Conservation (phyloP, 129 eudicot genomes). For the Ambrosia artemisiifolia region DNA sequence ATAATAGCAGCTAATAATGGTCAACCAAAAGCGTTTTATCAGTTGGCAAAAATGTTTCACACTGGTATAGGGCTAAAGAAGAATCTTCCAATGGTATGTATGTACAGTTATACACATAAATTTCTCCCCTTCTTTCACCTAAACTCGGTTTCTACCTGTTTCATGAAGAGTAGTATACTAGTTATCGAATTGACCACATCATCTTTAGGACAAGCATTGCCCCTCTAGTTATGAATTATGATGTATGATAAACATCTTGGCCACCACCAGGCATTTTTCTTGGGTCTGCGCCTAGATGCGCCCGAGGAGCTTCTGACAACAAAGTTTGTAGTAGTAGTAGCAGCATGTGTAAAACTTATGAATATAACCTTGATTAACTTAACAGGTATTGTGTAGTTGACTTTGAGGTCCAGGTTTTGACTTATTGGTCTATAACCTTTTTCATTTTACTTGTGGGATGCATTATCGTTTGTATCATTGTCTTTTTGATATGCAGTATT, state of each 20-base stretch:
- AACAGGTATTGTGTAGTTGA: not conserved
- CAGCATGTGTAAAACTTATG: not conserved
- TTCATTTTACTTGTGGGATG: not conserved
- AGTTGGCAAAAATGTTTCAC: constrained; percentile 95
- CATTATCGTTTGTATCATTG: not conserved
- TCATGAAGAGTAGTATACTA: not conserved
- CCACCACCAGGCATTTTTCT: too few species aligned
- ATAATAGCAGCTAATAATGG: constrained; percentile 85
- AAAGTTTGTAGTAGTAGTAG: not conserved
- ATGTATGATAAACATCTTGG: not conserved
- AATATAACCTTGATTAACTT: not conserved
- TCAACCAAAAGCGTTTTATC: constrained; percentile 95
- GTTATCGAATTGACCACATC: not conserved
- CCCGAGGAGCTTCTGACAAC: too few species aligned
- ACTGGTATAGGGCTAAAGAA: constrained; percentile 90
- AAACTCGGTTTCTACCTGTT: not conserved
- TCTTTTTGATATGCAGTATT: too few species aligned
- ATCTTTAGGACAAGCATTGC: not conserved
- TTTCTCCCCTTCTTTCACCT: not conserved
- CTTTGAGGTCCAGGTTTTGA: not conserved
- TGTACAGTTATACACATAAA: not conserved
- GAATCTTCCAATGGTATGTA: constrained; percentile 69
- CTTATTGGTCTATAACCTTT: not conserved
- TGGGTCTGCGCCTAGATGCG: too few species aligned
- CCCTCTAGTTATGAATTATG: not conserved